Percentiles rank a stretch among this genome's conserved stretches.
phyloP scores from a whole-genome alignment of 202 grass and related monocot genomes.

The Elaeis oleifera region DNA sequence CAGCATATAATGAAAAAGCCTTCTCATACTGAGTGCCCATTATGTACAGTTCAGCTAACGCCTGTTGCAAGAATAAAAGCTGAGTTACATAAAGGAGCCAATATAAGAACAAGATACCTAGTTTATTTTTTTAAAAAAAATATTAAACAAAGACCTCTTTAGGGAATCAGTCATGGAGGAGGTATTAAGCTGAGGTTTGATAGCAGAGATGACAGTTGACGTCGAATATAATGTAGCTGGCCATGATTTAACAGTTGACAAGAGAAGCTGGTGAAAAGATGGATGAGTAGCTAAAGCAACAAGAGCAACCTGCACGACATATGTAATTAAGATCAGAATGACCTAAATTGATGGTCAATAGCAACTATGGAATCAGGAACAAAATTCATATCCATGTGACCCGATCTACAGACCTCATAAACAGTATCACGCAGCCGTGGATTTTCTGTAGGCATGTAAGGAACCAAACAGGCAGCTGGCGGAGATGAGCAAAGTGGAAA shows the following conservation, averaged over 20 bases:
- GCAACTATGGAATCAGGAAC: not conserved
- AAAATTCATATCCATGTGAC: not conserved
- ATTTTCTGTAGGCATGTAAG: conserved; percentile 93
- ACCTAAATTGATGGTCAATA: not conserved
- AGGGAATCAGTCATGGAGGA: conserved; percentile 68
- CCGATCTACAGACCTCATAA: conserved; percentile 59
- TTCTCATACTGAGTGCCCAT: conserved; percentile 78
- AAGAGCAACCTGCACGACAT: conserved; percentile 71
- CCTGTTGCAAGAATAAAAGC: conserved; percentile 39
- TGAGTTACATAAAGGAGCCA: not conserved
- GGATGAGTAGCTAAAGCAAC: conserved; percentile 81
- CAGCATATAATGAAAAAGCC: conserved; percentile 74
- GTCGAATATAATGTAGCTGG: conserved; percentile 64
- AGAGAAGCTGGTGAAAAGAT: conserved; percentile 78
- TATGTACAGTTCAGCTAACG: conserved; percentile 77
- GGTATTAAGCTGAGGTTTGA: conserved; percentile 71
- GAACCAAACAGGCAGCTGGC: conserved; percentile 92
- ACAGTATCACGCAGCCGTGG: conserved; percentile 81
- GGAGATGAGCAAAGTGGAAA: conserved; percentile 95
- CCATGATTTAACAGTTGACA: conserved; percentile 77
- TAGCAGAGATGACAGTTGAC: conserved; percentile 76
- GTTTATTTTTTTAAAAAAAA: conserved; percentile 9
- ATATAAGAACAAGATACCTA: conserved; percentile 28
- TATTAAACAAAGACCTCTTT: conserved; percentile 47
- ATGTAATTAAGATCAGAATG: conserved; percentile 30